Evolutionary conservation across 2,329 filamentous ascomycete species (phyloP).

Genomic region (Beauveria rudraprayagi): DNA sequence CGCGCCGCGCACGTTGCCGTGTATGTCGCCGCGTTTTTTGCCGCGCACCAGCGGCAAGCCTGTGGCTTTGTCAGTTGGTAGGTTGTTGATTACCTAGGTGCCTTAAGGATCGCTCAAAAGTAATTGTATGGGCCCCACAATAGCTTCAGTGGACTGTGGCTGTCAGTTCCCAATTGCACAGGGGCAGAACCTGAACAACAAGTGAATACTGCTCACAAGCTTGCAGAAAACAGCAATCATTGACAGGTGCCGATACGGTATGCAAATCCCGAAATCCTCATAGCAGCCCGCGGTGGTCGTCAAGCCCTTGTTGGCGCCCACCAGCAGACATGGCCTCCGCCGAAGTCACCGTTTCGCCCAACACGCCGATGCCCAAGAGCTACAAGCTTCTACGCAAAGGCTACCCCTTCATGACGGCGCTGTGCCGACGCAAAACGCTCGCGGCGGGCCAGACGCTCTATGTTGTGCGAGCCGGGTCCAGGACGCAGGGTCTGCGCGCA

Average conservation of each 20-base stretch:
- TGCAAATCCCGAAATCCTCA: background rate
- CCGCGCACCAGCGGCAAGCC: too few relatives aligned
- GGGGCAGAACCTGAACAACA: background rate
- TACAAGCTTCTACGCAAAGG: constrained; percentile 36
- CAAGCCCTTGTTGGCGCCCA: background rate
- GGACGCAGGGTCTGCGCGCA: constrained; percentile 30
- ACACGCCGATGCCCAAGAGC: constrained; percentile 26
- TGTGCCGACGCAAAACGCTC: constrained; percentile 31
- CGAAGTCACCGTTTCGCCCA: constrained; percentile 18
- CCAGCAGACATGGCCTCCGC: background rate
- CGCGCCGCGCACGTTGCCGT: too few relatives aligned
- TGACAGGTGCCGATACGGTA: background rate
- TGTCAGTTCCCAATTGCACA: too few relatives aligned
- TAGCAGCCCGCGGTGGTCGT: background rate
- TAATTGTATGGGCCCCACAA: too few relatives aligned
- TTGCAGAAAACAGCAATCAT: background rate
- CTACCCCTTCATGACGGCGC: constrained; percentile 32
- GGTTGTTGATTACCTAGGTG: too few relatives aligned
- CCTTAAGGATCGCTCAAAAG: too few relatives aligned
- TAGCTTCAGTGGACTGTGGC: too few relatives aligned
- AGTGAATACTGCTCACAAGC: background rate
- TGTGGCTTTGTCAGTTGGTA: too few relatives aligned
- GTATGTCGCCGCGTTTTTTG: too few relatives aligned
- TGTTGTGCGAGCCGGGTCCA: constrained; percentile 23
- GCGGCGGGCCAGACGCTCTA: constrained; percentile 26